Evolutionary conservation across 345 rosid genomes (phyloP).

Genomic region (Excoecaria cochinchinensis): DNA sequence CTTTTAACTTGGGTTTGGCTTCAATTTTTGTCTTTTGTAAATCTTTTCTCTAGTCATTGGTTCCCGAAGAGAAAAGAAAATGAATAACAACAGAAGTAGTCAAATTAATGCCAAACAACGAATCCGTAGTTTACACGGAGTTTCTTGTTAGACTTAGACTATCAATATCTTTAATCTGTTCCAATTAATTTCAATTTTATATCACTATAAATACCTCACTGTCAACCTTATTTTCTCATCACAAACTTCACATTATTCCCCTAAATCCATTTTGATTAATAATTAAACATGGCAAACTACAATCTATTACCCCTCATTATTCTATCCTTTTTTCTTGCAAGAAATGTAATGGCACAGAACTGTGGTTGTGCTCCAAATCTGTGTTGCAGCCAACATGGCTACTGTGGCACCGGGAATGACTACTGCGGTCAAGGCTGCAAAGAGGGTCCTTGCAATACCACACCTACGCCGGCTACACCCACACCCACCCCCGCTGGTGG

Average conservation of each 20-base stretch:
- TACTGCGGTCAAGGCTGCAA: conserved; percentile 32
- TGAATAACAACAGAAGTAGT: too few relatives aligned
- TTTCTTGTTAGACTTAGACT: too few relatives aligned
- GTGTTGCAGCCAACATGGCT: conserved; percentile 37
- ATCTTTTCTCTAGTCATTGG: not conserved
- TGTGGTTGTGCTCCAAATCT: conserved; percentile 31
- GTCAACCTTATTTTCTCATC: too few relatives aligned
- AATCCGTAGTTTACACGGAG: too few relatives aligned
- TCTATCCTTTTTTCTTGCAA: not conserved
- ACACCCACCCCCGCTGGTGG: not conserved
- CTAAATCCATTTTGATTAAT: too few relatives aligned
- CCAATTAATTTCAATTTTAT: too few relatives aligned
- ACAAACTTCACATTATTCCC: not conserved
- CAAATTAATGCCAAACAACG: too few relatives aligned
- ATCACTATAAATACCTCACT: conserved; percentile 1
- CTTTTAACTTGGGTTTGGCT: too few relatives aligned
- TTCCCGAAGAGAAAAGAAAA: too few relatives aligned
- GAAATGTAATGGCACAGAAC: conserved; percentile 21
- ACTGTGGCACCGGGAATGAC: conserved; percentile 27
- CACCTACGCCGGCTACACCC: not conserved
- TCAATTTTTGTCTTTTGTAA: too few relatives aligned
- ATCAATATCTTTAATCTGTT: too few relatives aligned
- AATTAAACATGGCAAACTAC: not conserved
- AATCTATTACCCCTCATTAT: not conserved
- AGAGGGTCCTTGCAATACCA: conserved; percentile 26